These are phyloP conservation scores for Trametes elegans DNA, from an alignment of 768 basidiomycete species.

Conservation along the genomic window DNA sequence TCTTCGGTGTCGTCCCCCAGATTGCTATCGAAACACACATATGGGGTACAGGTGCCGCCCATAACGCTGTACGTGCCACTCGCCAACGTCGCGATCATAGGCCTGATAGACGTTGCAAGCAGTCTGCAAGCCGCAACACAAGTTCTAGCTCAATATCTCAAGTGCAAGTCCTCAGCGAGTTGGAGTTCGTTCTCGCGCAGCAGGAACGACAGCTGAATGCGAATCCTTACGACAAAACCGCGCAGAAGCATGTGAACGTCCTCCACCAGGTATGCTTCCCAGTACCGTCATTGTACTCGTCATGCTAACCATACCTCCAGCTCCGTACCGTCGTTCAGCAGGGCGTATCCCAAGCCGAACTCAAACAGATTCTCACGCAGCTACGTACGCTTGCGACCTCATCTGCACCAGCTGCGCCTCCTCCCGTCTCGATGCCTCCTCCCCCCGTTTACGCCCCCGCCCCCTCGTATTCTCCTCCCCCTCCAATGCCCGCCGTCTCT, in stretches of 20 bases:
- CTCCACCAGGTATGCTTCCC: slow-evolving; percentile 70
- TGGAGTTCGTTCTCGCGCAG: slow-evolving; percentile 78
- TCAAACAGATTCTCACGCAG: slow-evolving; percentile 72
- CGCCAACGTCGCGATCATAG: neutral
- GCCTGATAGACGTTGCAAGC: neutral
- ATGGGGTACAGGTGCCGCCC: slow-evolving; percentile 59
- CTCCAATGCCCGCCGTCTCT: slow-evolving; percentile 25
- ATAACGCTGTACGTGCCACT: slow-evolving; percentile 37
- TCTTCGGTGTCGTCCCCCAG: slow-evolving; percentile 83
- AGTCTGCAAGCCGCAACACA: slow-evolving; percentile 22
- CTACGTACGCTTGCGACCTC: slow-evolving; percentile 60
- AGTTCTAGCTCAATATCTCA: slow-evolving; percentile 57
- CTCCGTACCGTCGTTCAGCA: slow-evolving; percentile 71
- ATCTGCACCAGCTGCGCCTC: slow-evolving; percentile 36
- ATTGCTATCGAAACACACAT: slow-evolving; percentile 80
- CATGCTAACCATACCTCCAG: slow-evolving; percentile 34
- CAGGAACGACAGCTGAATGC: slow-evolving; percentile 71
- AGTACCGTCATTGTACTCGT: neutral
- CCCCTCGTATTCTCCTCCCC: slow-evolving; percentile 18
- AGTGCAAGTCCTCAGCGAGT: slow-evolving; percentile 77
- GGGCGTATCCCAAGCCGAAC: slow-evolving; percentile 77
- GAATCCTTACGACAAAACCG: slow-evolving; percentile 69
- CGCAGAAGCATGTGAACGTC: slow-evolving; percentile 72
- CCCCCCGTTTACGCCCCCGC: slow-evolving; percentile 14
- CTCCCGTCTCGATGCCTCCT: slow-evolving; percentile 18